These are phyloP conservation scores for Ploettnerulaceae sp. DNA, from an alignment of 2,329 filamentous ascomycete genomes.

Conservation along the genomic window DNA sequence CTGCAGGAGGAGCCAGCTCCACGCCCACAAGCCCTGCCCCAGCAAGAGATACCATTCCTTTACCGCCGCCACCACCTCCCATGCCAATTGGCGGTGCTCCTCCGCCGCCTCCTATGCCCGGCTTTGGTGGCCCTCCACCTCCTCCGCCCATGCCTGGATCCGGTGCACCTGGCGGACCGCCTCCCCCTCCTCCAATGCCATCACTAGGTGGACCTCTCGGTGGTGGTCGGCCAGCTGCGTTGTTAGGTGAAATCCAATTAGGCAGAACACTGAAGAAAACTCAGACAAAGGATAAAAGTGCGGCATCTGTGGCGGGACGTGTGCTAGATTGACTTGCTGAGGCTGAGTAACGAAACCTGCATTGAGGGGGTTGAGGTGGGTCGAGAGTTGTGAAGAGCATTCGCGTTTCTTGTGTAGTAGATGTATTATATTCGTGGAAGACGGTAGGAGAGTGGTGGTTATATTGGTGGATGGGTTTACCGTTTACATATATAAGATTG, in stretches of 20 bases:
- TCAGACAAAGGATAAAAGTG: constrained; percentile 81
- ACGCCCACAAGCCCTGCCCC: constrained; percentile 39
- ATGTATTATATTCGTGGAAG: too few relatives aligned
- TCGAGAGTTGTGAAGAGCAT: too few relatives aligned
- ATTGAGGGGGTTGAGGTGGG: too few relatives aligned
- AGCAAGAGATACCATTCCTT: constrained; percentile 37
- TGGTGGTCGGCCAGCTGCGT: constrained; percentile 50
- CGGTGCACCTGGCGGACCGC: constrained; percentile 34
- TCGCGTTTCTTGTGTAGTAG: too few relatives aligned
- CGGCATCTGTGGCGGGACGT: constrained; percentile 65
- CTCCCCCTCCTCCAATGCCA: constrained; percentile 36
- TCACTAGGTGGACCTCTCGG: constrained; percentile 31
- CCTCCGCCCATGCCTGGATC: constrained; percentile 34
- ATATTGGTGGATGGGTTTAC: too few relatives aligned
- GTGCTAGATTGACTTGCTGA: constrained; percentile 45
- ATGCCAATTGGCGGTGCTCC: constrained; percentile 41
- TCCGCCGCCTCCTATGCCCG: constrained; percentile 35
- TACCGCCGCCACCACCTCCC: constrained; percentile 45
- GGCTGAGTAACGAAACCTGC: too few relatives aligned
- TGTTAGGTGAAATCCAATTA: constrained; percentile 78
- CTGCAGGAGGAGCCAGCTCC: constrained; percentile 60
- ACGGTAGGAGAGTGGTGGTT: too few relatives aligned
- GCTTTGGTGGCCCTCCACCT: constrained; percentile 31
- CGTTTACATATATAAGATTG: too few relatives aligned
- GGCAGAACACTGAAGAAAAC: constrained; percentile 82